Evolutionary conservation across 345 rosid species (phyloP).

Genomic region (Moricandia moricandioides): DNA sequence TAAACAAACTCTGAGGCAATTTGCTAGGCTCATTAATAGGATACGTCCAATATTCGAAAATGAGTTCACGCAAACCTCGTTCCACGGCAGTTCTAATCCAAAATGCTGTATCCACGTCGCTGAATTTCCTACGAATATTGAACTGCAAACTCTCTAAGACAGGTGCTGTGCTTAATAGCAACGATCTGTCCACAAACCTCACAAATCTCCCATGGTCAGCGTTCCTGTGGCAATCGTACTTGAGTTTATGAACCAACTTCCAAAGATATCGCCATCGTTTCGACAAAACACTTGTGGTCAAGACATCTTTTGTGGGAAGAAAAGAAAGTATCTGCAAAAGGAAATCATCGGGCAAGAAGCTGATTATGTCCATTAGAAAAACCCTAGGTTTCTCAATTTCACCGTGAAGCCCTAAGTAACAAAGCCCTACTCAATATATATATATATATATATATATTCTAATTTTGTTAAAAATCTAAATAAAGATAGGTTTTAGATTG

Average conservation of each 20-base stretch:
- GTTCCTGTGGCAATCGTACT: background rate
- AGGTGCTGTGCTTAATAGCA: slow-evolving; percentile 4
- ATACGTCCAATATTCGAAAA: background rate
- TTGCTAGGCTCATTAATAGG: background rate
- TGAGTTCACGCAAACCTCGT: slow-evolving; percentile 18
- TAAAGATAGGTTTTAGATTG: no score
- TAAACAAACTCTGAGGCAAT: slow-evolving; percentile 23
- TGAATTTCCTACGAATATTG: background rate
- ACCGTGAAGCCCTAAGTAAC: background rate
- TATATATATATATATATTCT: no score
- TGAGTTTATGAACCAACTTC: slow-evolving; percentile 9
- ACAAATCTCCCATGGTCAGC: background rate
- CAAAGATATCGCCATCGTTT: background rate
- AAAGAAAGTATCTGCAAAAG: background rate
- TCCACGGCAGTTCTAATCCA: slow-evolving; percentile 6
- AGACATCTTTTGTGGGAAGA: background rate
- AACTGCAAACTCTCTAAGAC: slow-evolving; percentile 20
- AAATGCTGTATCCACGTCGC: background rate
- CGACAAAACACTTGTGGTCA: background rate
- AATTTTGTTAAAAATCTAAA: no score
- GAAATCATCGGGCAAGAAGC: background rate
- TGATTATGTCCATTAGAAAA: background rate
- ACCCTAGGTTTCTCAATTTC: background rate
- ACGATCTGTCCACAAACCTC: slow-evolving; percentile 2
- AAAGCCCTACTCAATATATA: no score